Evolutionary conservation across 768 basidiomycete species (phyloP).

Genomic region (Tylopilus felleus): DNA sequence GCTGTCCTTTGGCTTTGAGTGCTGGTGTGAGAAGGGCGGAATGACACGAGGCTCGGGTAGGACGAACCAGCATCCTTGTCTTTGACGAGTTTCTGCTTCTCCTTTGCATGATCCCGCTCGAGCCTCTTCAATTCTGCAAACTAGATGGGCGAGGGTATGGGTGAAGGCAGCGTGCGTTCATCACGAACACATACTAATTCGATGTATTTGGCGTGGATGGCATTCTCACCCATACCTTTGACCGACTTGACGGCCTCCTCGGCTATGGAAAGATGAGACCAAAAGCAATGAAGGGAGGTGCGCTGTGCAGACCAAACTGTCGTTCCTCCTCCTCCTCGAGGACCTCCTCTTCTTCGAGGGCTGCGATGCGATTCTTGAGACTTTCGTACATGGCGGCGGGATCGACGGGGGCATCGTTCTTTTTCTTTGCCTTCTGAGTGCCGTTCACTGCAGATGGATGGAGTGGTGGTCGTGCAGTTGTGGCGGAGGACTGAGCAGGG

Average conservation of each 20-base stretch:
- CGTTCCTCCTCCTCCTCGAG: conserved; percentile 85
- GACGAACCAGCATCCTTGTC: conserved; percentile 83
- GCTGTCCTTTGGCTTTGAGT: conserved; percentile 68
- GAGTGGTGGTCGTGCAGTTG: conserved; percentile 31
- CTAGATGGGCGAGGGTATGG: conserved; percentile 39
- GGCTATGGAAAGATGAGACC: conserved; percentile 42
- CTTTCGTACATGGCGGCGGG: conserved; percentile 86
- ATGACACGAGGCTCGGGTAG: neutral
- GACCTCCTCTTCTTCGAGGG: conserved; percentile 83
- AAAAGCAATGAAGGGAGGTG: neutral
- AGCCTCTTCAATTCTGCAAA: conserved; percentile 85
- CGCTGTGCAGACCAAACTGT: conserved; percentile 56
- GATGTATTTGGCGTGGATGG: conserved; percentile 82
- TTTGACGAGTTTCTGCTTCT: conserved; percentile 86
- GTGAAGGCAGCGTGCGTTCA: conserved; percentile 17
- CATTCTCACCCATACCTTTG: conserved; percentile 77
- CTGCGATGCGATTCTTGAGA: conserved; percentile 84
- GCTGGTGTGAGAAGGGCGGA: conserved; percentile 14
- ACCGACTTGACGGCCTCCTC: conserved; percentile 88
- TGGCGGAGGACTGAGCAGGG: conserved; percentile 34
- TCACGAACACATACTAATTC: conserved; percentile 62
- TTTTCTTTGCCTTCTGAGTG: conserved; percentile 64
- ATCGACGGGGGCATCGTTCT: conserved; percentile 65
- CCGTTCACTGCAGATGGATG: conserved; percentile 30
- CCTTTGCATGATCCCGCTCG: conserved; percentile 87